Evolutionary conservation across 1,284 basidiomycete genomes (phyloP).

Genomic region (Malassezia caprae): DNA sequence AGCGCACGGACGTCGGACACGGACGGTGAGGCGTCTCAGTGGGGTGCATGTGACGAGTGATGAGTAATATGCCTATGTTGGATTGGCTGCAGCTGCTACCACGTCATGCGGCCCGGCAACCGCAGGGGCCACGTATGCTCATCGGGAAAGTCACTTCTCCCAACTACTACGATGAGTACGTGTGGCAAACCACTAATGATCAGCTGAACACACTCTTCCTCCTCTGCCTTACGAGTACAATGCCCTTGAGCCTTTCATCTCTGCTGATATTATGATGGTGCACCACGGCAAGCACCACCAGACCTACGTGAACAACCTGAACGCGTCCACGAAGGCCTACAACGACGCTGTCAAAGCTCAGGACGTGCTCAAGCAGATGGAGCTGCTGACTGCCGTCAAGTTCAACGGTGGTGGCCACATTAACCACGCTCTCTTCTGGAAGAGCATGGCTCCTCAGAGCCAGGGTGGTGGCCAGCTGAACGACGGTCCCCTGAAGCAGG

Average conservation of each 20-base stretch:
- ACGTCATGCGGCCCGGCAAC: neutral
- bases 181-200: neutral
- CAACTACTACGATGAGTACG: neutral
- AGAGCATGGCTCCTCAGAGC: constrained; percentile 57
- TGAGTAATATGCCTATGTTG: neutral
- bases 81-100: neutral
- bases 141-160: neutral
- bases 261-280: constrained; percentile 56
- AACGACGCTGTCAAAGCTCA: constrained; percentile 56
- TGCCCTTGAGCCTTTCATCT: constrained; percentile 76
- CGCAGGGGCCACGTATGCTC: neutral
- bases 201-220: constrained; percentile 54
- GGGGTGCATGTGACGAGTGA: neutral
- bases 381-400: constrained; percentile 72
- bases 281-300: constrained; percentile 94
- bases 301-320: constrained; percentile 43
- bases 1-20: neutral
- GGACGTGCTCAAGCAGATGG: constrained; percentile 69
- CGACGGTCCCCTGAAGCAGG: constrained; percentile 62
- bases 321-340: constrained; percentile 73
- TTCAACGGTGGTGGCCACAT: constrained; percentile 70
- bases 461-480: constrained; percentile 56
- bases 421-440: constrained; percentile 95
- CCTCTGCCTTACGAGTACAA: constrained; percentile 82
- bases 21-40: neutral